Conservation (phyloP, 192 early-diverging fungal species). For the Backusella mclennaniae region DNA sequence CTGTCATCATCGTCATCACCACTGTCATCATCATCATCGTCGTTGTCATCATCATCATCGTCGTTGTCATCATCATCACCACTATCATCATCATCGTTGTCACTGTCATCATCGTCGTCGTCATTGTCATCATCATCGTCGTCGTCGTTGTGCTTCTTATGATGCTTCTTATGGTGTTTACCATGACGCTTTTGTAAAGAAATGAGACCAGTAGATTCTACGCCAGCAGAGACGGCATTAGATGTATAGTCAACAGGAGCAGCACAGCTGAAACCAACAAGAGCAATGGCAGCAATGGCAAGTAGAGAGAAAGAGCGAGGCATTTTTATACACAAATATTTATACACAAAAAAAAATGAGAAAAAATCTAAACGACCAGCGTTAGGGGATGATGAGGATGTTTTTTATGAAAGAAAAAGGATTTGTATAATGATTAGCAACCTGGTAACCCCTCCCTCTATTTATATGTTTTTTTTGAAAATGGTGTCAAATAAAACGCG, state of each 20-base stretch:
- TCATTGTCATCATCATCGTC: slow-evolving; percentile 4
- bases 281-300: background rate
- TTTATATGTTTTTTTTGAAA: background rate
- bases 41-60: background rate
- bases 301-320: background rate
- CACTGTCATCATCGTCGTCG: background rate
- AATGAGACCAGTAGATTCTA: background rate
- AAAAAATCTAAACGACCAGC: background rate
- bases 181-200: background rate
- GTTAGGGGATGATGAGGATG: background rate
- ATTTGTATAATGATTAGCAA: no score
- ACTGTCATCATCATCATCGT: background rate
- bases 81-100: background rate
- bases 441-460: background rate
- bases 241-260: background rate
- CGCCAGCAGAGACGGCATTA: background rate
- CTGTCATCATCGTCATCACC: background rate
- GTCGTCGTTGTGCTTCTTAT: background rate
- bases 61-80: background rate
- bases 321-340: background rate
- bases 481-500: background rate
- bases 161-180: background rate
- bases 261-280: slow-evolving; percentile 2
- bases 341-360: background rate
- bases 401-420: background rate